Conservation (phyloP, 2,329 filamentous ascomycete species). For the Scedosporium boydii region DNA sequence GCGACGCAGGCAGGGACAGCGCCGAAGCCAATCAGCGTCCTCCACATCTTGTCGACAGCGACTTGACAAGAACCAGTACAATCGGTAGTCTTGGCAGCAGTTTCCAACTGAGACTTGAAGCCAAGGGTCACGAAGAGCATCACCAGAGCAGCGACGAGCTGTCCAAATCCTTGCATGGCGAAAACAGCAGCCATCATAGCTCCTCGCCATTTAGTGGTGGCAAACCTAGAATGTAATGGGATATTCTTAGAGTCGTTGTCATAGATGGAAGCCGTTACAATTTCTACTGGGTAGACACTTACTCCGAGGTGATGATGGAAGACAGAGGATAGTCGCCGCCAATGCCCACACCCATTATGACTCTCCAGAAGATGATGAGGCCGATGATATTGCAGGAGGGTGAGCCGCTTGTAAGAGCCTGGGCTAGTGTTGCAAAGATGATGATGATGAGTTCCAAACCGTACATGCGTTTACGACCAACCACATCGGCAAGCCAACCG, state of each 20-base stretch:
- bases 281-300: conserved; percentile 10
- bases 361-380: conserved; percentile 70
- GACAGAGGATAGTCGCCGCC: conserved; percentile 66
- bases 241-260: too few relatives aligned
- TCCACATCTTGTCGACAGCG: too few relatives aligned
- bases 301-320: conserved; percentile 79
- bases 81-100: conserved; percentile 36
- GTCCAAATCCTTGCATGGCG: conserved; percentile 78
- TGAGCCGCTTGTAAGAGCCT: conserved; percentile 56
- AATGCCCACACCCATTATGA: conserved; percentile 50
- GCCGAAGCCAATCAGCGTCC: too few relatives aligned
- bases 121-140: conserved; percentile 65
- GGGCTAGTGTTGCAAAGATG: conserved; percentile 67
- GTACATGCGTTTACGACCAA: conserved; percentile 65
- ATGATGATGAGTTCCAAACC: conserved; percentile 73
- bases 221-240: conserved; percentile 31
- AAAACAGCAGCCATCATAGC: conserved; percentile 85
- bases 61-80: conserved; percentile 36
- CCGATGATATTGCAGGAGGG: conserved; percentile 54
- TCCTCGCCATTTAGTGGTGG: conserved; percentile 75
- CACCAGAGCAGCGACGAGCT: conserved; percentile 65
- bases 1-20: too few relatives aligned
- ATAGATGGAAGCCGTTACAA: neutral
- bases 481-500: conserved; percentile 65
- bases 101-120: conserved; percentile 55